Evolutionary conservation across 169 alveolate genomes (phyloP).

Genomic region (Plasmodium sp.): DNA sequence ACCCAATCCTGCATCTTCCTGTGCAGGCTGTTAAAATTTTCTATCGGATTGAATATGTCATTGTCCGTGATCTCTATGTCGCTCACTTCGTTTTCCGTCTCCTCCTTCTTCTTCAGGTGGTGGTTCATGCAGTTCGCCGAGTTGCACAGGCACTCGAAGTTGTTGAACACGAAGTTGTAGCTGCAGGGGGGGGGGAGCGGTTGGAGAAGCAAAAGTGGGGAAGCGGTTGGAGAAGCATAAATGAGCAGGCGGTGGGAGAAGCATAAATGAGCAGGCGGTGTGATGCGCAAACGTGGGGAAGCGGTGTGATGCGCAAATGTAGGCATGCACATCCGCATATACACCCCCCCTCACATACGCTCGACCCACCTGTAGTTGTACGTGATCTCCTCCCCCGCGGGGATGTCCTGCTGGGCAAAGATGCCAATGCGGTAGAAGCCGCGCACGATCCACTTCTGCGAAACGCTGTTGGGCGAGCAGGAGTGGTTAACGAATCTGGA

Average conservation of each 20-base stretch:
- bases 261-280: no score
- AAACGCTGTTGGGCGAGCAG: constrained; percentile 98
- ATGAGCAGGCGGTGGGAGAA: background rate
- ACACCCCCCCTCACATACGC: background rate
- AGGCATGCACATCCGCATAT: background rate
- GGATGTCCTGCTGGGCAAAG: constrained; percentile 93
- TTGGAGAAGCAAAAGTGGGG: background rate
- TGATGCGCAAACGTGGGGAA: background rate
- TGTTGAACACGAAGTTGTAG: constrained; percentile 46
- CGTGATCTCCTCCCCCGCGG: constrained; percentile 96
- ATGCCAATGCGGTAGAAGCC: constrained; percentile 97
- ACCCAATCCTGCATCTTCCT: constrained; percentile 58
- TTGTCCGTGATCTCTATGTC: constrained; percentile 23
- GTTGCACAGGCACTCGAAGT: constrained; percentile 36
- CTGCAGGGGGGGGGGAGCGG: background rate
- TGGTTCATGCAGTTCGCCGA: constrained; percentile 36
- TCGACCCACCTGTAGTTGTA: constrained; percentile 91
- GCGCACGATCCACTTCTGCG: constrained; percentile 95
- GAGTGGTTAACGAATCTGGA: constrained; percentile 98
- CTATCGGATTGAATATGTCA: constrained; percentile 33
- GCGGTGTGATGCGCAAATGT: background rate
- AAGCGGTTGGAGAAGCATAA: background rate
- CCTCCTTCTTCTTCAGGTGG: constrained; percentile 6
- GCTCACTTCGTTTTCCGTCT: constrained; percentile 1
- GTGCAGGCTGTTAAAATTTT: constrained; percentile 37